Evolutionary conservation across 2,329 filamentous ascomycete genomes (phyloP).

Genomic region (Fusarium udum): DNA sequence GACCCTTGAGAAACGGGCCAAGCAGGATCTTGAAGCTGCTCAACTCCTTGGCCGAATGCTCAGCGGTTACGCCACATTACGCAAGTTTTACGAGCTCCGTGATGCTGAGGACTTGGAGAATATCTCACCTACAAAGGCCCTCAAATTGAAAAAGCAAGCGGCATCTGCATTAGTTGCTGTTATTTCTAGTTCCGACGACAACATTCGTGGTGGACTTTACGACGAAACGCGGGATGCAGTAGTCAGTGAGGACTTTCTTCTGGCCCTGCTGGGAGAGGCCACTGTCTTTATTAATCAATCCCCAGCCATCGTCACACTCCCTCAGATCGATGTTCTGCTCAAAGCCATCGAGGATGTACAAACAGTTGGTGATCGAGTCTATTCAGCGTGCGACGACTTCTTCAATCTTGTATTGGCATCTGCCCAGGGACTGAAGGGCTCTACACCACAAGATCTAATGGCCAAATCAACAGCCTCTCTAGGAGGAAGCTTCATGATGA

Average conservation of each 20-base stretch:
- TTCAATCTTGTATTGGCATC: conserved; percentile 79
- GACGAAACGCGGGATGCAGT: conserved; percentile 83
- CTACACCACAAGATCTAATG: conserved; percentile 73
- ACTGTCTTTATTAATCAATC: conserved; percentile 76
- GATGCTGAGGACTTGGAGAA: conserved; percentile 59
- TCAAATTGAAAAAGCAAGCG: conserved; percentile 72
- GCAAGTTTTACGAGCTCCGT: conserved; percentile 89
- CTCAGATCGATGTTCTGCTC: conserved; percentile 79
- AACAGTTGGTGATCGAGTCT: conserved; percentile 77
- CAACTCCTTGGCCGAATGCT: conserved; percentile 85
- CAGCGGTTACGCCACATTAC: conserved; percentile 90
- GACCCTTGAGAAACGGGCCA: conserved; percentile 76
- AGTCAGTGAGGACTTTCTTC: conserved; percentile 86
- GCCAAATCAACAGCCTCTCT: conserved; percentile 65
- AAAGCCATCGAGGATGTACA: conserved; percentile 83
- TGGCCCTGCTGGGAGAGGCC: conserved; percentile 85
- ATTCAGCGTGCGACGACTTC: conserved; percentile 79
- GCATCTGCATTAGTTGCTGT: conserved; percentile 82
- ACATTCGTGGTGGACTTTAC: conserved; percentile 89
- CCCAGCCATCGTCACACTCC: conserved; percentile 66
- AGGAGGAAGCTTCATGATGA: conserved; percentile 72
- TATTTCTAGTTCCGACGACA: conserved; percentile 86
- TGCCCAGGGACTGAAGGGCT: conserved; percentile 68
- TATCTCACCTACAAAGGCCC: conserved; percentile 53
- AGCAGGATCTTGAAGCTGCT: conserved; percentile 82